These are phyloP conservation scores for Geotrichum cucujoidarum DNA, from an alignment of 1,139 yeast genomes.

Conservation along the genomic window DNA sequence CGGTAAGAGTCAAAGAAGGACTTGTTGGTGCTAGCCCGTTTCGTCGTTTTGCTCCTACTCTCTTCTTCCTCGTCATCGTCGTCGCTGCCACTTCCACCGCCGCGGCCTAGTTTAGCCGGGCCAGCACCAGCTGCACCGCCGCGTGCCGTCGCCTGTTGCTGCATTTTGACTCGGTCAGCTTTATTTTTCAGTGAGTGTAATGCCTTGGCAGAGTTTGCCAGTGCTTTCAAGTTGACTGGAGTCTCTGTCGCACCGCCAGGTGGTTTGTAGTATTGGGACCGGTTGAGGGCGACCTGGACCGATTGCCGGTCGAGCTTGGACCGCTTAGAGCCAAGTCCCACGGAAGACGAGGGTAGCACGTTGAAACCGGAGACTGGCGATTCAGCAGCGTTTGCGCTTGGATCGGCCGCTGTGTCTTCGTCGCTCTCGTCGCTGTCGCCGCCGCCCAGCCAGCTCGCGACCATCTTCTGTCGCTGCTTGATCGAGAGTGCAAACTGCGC, in stretches of 20 bases:
- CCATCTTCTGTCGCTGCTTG: slow-evolving; percentile 7
- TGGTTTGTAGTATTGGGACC: background rate
- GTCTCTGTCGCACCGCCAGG: background rate
- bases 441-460: slow-evolving; percentile 7
- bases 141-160: background rate
- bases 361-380: background rate
- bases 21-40: slow-evolving; percentile 1
- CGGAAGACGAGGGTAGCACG: slow-evolving; percentile 11
- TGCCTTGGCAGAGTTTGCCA: slow-evolving; percentile 1
- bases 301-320: slow-evolving; percentile 7
- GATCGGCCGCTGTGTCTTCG: background rate
- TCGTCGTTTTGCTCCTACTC: background rate
- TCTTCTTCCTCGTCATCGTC: slow-evolving; percentile 1
- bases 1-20: slow-evolving; percentile 12
- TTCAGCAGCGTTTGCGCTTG: background rate
- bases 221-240: background rate
- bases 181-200: background rate
- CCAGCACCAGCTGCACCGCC: background rate
- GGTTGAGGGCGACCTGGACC: background rate
- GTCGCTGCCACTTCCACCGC: background rate
- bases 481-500: slow-evolving; percentile 5
- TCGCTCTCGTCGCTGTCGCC: background rate
- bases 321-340: slow-evolving; percentile 16
- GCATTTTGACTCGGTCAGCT: background rate
- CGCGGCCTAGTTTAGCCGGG: background rate